Conservation (phyloP, 371 early-diverging fungal species). For the Mucor indicus region DNA sequence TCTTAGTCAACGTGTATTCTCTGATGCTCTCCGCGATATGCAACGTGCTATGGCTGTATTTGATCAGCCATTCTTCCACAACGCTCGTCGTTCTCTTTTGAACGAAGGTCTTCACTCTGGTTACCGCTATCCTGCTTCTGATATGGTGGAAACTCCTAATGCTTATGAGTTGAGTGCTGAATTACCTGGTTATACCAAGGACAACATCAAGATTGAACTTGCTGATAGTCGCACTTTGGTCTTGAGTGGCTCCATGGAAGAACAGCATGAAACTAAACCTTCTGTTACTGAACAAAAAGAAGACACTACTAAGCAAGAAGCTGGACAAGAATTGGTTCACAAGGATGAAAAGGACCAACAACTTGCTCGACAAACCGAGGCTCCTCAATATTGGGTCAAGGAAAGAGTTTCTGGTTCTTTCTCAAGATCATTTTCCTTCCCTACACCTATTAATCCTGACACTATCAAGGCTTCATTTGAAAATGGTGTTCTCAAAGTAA, state of each 20-base stretch:
- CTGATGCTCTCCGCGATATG: constrained; percentile 33
- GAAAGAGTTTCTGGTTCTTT: constrained; percentile 18
- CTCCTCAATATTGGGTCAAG: constrained; percentile 11
- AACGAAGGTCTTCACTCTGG: not conserved
- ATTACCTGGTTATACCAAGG: constrained; percentile 22
- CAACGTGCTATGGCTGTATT: constrained; percentile 18
- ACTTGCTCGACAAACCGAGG: not conserved
- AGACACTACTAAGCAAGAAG: not conserved
- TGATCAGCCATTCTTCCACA: not conserved
- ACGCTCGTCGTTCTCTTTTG: not conserved
- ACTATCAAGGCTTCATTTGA: constrained; percentile 22
- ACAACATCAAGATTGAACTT: constrained; percentile 22
- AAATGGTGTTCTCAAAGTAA: constrained; percentile 24
- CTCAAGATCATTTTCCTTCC: constrained; percentile 21
- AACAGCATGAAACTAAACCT: not conserved
- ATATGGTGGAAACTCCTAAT: constrained; percentile 21
- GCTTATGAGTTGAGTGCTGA: constrained; percentile 23
- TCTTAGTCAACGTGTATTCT: constrained; percentile 27
- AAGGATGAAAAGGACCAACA: not conserved
- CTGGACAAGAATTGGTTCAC: not conserved
- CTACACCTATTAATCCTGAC: constrained; percentile 12
- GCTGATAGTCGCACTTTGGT: constrained; percentile 19
- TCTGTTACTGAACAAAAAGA: not conserved
- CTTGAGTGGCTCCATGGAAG: constrained; percentile 14
- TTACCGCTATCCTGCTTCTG: constrained; percentile 10